Evolutionary conservation across 495 filamentous ascomycete species (phyloP).

Genomic region (Penicillium ucsense): DNA sequence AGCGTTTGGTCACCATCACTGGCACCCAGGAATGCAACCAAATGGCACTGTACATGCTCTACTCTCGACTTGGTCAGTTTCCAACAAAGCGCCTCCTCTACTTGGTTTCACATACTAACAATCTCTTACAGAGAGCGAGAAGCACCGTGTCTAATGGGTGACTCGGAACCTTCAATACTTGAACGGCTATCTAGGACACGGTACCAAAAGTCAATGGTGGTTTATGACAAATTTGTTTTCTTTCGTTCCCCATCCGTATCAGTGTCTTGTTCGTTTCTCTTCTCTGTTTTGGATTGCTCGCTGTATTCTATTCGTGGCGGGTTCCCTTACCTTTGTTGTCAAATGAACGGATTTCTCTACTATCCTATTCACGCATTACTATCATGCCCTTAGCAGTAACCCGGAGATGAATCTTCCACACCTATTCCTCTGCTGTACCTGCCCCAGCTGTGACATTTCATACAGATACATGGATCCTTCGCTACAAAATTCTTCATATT

Average conservation of each 20-base stretch:
- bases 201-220: conserved; percentile 27
- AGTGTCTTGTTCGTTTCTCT: conserved; percentile 17
- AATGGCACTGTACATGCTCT: conserved; percentile 99
- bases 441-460: background rate
- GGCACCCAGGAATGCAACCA: conserved; percentile 97
- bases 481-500: background rate
- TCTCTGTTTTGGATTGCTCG: background rate
- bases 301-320: conserved; percentile 38
- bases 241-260: conserved; percentile 9
- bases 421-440: background rate
- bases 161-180: too few species aligned
- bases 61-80: conserved; percentile 83
- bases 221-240: conserved; percentile 21
- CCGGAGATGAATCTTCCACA: background rate
- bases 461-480: too few species aligned
- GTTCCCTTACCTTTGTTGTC: conserved; percentile 15
- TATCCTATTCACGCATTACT: conserved; percentile 2
- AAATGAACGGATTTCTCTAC: conserved; percentile 18
- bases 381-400: conserved; percentile 9
- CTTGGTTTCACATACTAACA: conserved; percentile 5
- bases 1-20: conserved; percentile 92
- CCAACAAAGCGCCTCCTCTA: background rate
- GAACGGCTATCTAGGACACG: background rate
- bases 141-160: conserved; percentile 50
- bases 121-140: conserved; percentile 60